Evolutionary conservation across 2,329 filamentous ascomycete genomes (phyloP).

Genomic region (Colletotrichum sublineola): DNA sequence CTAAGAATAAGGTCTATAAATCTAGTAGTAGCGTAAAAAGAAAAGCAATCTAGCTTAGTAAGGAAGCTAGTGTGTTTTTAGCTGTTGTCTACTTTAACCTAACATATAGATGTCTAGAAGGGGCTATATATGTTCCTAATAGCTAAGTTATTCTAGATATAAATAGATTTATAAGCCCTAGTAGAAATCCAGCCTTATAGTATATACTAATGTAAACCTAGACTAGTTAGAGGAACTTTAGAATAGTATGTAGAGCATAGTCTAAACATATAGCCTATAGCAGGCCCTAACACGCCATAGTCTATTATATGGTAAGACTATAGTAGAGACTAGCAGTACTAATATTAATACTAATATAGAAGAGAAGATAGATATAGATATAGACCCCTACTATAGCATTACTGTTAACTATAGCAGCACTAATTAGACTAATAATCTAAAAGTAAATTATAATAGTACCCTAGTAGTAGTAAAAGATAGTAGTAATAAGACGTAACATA

Average conservation of each 20-base stretch:
- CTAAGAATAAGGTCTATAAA: slow-evolving; percentile 8
- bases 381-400: neutral
- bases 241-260: neutral
- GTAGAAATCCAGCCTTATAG: neutral
- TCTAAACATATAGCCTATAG: neutral
- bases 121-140: neutral
- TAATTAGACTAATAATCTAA: neutral
- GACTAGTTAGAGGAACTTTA: neutral
- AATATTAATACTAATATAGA: too few relatives aligned
- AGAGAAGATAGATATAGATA: too few relatives aligned
- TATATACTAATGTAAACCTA: neutral
- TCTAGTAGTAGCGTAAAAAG: neutral
- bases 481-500: neutral
- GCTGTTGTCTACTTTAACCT: neutral
- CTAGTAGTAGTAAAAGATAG: neutral
- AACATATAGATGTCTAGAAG: too few relatives aligned
- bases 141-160: neutral
- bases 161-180: slow-evolving; percentile 1
- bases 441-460: neutral
- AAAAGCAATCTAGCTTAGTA: neutral
- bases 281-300: neutral
- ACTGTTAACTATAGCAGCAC: neutral
- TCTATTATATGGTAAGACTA: too few relatives aligned
- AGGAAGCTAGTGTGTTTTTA: neutral
- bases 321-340: too few relatives aligned